Percentiles rank a stretch among this genome's conserved stretches.
phyloP scores from a whole-genome alignment of 2,329 filamentous ascomycete species.

The Calonectria multiphialidica region DNA sequence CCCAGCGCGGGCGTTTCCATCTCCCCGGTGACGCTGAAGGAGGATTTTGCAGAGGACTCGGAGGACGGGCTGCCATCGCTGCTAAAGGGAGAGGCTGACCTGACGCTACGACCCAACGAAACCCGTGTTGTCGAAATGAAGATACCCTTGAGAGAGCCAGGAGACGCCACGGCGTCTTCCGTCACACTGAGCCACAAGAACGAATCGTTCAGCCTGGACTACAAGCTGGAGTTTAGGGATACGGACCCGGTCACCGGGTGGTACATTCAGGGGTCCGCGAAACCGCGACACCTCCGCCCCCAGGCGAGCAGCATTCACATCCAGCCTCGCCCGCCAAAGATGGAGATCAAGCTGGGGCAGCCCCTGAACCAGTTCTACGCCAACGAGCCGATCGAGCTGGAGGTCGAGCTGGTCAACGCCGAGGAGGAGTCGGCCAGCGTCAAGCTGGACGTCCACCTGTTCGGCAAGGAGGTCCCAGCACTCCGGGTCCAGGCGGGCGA shows the following conservation, averaged over 20 bases:
- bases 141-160: conserved; percentile 83
- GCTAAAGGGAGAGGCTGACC: conserved; percentile 68
- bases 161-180: conserved; percentile 76
- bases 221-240: conserved; percentile 67
- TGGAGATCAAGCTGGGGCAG: conserved; percentile 78
- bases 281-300: conserved; percentile 60
- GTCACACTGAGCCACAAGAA: conserved; percentile 74
- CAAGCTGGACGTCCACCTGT: conserved; percentile 76
- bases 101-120: conserved; percentile 76
- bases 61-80: conserved; percentile 48
- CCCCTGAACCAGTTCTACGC: conserved; percentile 83
- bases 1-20: conserved; percentile 31
- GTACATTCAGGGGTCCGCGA: conserved; percentile 59
- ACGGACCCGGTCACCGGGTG: conserved; percentile 59
- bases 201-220: conserved; percentile 75
- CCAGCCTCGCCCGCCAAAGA: conserved; percentile 90
- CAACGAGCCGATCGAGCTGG: conserved; percentile 79
- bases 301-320: conserved; percentile 74
- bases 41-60: conserved; percentile 44
- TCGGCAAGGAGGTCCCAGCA: conserved; percentile 67
- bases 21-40: conserved; percentile 45
- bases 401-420: conserved; percentile 80
- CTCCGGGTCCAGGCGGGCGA: conserved; percentile 57
- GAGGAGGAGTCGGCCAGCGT: conserved; percentile 85
- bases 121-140: conserved; percentile 79